These are phyloP conservation scores for Salicornia ramosissima DNA, from an alignment of 148 eudicot genomes.

Conservation along the genomic window DNA sequence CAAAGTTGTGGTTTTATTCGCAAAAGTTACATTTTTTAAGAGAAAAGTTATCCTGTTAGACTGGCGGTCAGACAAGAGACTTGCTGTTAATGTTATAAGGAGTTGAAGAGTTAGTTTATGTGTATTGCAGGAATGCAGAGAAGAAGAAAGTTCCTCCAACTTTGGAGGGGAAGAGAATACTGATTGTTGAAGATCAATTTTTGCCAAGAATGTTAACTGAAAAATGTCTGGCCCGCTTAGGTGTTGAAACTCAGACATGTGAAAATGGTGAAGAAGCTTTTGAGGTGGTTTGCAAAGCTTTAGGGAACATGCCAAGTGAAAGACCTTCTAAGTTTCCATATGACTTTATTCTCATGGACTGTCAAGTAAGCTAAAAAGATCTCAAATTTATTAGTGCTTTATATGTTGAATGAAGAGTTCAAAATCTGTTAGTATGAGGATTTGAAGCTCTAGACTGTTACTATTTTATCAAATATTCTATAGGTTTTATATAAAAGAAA, in stretches of 20 bases:
- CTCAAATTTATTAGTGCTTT: not conserved
- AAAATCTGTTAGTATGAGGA: too few species aligned
- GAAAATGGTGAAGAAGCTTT: conserved; percentile 25
- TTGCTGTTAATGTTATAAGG: too few species aligned
- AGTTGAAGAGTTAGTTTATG: not conserved
- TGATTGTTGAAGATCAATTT: conserved; percentile 23
- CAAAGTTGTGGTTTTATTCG: too few species aligned
- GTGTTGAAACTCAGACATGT: conserved; percentile 20
- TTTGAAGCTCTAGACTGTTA: too few species aligned
- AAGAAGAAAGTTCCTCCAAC: conserved; percentile 6
- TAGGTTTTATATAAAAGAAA: too few species aligned
- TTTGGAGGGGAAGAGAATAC: conserved; percentile 23
- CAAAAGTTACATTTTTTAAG: too few species aligned
- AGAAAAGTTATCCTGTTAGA: too few species aligned
- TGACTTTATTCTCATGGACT: conserved; percentile 67
- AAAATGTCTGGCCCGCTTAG: conserved; percentile 13
- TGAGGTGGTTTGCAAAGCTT: conserved; percentile 9
- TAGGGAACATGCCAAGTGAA: conserved; percentile 6
- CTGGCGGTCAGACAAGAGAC: too few species aligned
- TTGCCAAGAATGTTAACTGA: conserved; percentile 18
- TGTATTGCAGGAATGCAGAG: conserved; percentile 11
- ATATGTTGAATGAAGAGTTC: not conserved
- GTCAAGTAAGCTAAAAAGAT: conserved; percentile 21
- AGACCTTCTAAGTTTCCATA: conserved; percentile 37
- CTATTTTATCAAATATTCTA: too few species aligned